Percentiles rank a stretch among this genome's conserved stretches.
These are phyloP conservation scores for Saksenaea vasiformis DNA, from an alignment of 371 early-diverging fungal genomes.

Conservation along the genomic window DNA sequence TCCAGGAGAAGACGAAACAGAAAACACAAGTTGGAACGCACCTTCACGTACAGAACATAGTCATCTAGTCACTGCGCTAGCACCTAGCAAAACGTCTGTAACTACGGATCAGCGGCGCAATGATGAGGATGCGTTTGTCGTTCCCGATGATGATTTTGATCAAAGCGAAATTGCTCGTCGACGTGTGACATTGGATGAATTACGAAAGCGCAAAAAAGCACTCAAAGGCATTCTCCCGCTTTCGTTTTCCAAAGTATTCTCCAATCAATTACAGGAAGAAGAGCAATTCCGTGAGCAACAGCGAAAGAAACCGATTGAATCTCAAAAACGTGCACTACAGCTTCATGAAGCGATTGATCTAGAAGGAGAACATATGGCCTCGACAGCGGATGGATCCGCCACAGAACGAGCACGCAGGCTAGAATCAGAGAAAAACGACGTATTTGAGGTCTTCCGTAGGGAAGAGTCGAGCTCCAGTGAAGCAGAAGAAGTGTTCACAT, in stretches of 20 bases:
- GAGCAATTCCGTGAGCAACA: neutral
- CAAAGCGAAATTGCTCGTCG: neutral
- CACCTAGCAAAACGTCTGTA: neutral
- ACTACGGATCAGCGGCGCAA: neutral
- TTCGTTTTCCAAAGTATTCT: constrained; percentile 5
- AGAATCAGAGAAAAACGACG: neutral
- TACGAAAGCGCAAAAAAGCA: constrained; percentile 5
- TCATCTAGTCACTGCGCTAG: neutral
- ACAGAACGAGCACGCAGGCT: neutral
- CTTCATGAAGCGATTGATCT: neutral
- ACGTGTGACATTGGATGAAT: constrained; percentile 2
- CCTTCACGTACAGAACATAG: neutral
- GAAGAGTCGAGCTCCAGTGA: neutral
- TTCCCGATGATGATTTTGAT: constrained; percentile 5
- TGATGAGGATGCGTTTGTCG: neutral
- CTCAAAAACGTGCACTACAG: neutral
- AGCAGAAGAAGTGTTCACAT: neutral
- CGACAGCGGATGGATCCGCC: neutral
- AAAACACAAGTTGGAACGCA: neutral
- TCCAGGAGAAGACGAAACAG: neutral
- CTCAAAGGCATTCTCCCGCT: constrained; percentile 5
- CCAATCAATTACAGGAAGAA: neutral
- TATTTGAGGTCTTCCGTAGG: neutral
- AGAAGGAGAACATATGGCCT: neutral
- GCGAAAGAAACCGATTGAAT: neutral